Base-by-base conservation (phyloP, 176 grass and related monocot species). In the Cenchrus americanus region DNA sequence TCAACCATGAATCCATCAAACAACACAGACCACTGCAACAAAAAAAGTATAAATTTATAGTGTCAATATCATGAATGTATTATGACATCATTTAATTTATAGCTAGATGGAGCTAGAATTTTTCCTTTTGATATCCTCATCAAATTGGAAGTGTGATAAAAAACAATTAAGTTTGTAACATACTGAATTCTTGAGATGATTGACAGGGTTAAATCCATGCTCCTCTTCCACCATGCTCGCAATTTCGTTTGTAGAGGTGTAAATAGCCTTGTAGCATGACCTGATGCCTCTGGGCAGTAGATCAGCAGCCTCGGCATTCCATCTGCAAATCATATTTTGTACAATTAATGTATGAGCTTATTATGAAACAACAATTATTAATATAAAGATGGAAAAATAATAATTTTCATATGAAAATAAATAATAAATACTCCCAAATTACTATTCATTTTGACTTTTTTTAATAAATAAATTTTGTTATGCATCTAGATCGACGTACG, bases 1-100 rank as follows among this genome's bases (percentile, higher is more conserved):
- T 96, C 94, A 14, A 80, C 6, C 86, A 93, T 65, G 11, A 91
- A 91, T 46, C 72, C 91, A 85, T 96, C 77, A 62, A 92, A 85
- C 42, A 96, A 4, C 8, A 8, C 76, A 2, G 30, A 75, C 91
- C 94, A 96, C 91, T 96, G 46, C 23, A 73, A n/a, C 23, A 73
- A n/a, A 9, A 37, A 37, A 37, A 37, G 34, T 37, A n/a, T n/a
- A n/a, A n/a, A n/a, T n/a, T n/a, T n/a, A n/a, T n/a, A 34, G 32
- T 34, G 3, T 34, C 32, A 34, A 34, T 34, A 34, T 34, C n/a
- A n/a, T 34, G 32, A n/a, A n/a, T 34, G 32, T 47, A 47, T 1
- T 8, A 10, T 2, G 9, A 15, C 50, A 52, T 52, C 50, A n/a
- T n/a, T n/a, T n/a, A n/a, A 52, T 15, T 10, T 15, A 15, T 52